Conservation (phyloP, 1,284 basidiomycete genomes). For the Moniliophthora roreri region DNA sequence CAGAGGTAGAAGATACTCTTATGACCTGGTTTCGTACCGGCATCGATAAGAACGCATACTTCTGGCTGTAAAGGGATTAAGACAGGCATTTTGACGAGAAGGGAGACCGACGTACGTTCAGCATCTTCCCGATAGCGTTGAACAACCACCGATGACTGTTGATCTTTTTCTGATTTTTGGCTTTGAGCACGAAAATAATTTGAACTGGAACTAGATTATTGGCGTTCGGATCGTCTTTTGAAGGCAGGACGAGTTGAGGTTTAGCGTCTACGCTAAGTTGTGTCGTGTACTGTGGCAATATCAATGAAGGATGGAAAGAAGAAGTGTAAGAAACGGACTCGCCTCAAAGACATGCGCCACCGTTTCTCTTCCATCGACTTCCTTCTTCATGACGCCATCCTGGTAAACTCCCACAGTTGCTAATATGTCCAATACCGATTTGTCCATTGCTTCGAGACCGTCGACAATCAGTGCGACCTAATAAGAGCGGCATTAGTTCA, state of each 20-base stretch:
- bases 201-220: constrained; percentile 95
- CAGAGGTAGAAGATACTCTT: constrained; percentile 97
- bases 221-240: constrained; percentile 68
- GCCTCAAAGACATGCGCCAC: constrained; percentile 78
- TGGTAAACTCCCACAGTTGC: constrained; percentile 90
- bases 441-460: constrained; percentile 95
- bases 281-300: constrained; percentile 70
- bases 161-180: constrained; percentile 98
- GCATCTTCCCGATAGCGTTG: constrained; percentile 88
- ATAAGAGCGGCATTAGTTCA: too few species aligned
- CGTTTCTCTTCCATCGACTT: constrained; percentile 76
- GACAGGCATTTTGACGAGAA: constrained; percentile 26
- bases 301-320: constrained; percentile 13
- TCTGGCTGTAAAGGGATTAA: constrained; percentile 59
- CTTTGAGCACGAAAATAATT: constrained; percentile 93
- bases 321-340: constrained; percentile 13
- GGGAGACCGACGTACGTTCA: constrained; percentile 48
- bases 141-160: constrained; percentile 98
- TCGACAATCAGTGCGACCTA: constrained; percentile 87
- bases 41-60: constrained; percentile 88
- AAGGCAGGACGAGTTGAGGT: constrained; percentile 88
- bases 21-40: constrained; percentile 94
- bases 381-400: constrained; percentile 92
- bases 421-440: constrained; percentile 85
- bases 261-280: constrained; percentile 86